A percentile compares a stretch with the other conserved stretches of the same genome.
Evolutionary conservation across 108 stramenopile species (phyloP).

Genomic region (Epithemia pelagica): DNA sequence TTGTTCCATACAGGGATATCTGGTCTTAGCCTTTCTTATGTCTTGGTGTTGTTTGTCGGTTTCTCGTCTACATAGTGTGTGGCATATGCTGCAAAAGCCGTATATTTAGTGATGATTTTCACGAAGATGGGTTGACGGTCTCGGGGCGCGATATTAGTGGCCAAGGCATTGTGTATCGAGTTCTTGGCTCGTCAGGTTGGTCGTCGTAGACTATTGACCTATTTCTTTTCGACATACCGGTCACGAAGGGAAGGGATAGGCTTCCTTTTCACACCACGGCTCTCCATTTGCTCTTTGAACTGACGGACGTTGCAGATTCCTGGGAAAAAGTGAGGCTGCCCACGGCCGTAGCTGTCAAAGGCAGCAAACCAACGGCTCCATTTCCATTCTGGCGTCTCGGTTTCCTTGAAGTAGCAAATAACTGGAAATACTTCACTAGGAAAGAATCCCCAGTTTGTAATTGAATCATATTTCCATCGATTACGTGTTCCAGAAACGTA

Average conservation of each 20-base stretch:
- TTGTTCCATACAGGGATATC: too few relatives aligned
- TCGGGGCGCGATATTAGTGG: too few relatives aligned
- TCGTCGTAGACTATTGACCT: too few relatives aligned
- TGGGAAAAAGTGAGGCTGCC: conserved; percentile 75
- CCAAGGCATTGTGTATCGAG: too few relatives aligned
- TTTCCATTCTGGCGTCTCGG: conserved; percentile 57
- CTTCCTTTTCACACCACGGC: conserved; percentile 49
- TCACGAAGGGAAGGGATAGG: conserved; percentile 30
- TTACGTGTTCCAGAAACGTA: conserved; percentile 62
- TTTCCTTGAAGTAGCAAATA: conserved; percentile 78
- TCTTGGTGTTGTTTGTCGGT: too few relatives aligned
- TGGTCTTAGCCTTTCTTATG: too few relatives aligned
- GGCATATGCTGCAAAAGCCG: too few relatives aligned
- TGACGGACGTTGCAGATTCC: conserved; percentile 59
- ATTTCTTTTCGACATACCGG: too few relatives aligned
- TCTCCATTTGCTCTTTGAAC: conserved; percentile 63
- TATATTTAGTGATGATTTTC: too few relatives aligned
- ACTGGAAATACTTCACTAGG: conserved; percentile 58
- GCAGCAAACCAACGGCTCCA: conserved; percentile 50
- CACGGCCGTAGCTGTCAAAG: conserved; percentile 43
- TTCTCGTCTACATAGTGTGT: too few relatives aligned
- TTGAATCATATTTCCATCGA: conserved; percentile 64
- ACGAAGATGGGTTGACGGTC: too few relatives aligned
- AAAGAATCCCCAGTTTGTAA: conserved; percentile 78
- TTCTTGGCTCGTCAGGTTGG: too few relatives aligned